Evolutionary conservation across 2,329 filamentous ascomycete species (phyloP).

Genomic region (Neofusicoccum cordaticola): DNA sequence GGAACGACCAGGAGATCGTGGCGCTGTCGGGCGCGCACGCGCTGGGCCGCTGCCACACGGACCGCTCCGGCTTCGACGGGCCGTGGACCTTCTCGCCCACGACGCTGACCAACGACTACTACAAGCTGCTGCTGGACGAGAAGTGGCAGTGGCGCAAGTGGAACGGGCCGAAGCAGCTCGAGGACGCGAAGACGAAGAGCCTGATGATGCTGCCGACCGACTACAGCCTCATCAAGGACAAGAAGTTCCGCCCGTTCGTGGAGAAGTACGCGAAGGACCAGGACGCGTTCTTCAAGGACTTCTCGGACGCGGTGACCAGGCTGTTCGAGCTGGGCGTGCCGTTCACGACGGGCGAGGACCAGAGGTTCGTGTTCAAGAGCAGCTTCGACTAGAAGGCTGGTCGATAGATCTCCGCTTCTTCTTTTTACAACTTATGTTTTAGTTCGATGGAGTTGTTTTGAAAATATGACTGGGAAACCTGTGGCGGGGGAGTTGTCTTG

Average conservation of each 20-base stretch:
- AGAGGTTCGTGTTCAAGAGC: slow-evolving; percentile 47
- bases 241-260: slow-evolving; percentile 75
- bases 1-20: slow-evolving; percentile 95
- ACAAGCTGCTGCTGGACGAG: slow-evolving; percentile 79
- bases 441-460: too few relatives aligned
- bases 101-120: slow-evolving; percentile 93
- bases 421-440: too few relatives aligned
- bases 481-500: too few relatives aligned
- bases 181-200: slow-evolving; percentile 81
- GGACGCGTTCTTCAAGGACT: slow-evolving; percentile 91
- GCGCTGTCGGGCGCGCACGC: slow-evolving; percentile 81
- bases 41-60: slow-evolving; percentile 81
- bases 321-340: slow-evolving; percentile 94
- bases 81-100: slow-evolving; percentile 75
- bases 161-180: slow-evolving; percentile 86
- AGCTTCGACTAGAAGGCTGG: slow-evolving; percentile 32
- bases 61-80: slow-evolving; percentile 86
- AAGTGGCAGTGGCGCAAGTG: slow-evolving; percentile 91
- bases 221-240: slow-evolving; percentile 82
- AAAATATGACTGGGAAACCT: too few relatives aligned
- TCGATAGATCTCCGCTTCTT: not conserved
- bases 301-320: slow-evolving; percentile 71
- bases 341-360: slow-evolving; percentile 58
- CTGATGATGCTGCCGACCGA: slow-evolving; percentile 98
- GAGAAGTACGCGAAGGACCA: slow-evolving; percentile 90